Percentiles rank a stretch among this genome's conserved stretches.
phyloP scores from a whole-genome alignment of 139 green algal genomes.

The Microglena sp. region DNA sequence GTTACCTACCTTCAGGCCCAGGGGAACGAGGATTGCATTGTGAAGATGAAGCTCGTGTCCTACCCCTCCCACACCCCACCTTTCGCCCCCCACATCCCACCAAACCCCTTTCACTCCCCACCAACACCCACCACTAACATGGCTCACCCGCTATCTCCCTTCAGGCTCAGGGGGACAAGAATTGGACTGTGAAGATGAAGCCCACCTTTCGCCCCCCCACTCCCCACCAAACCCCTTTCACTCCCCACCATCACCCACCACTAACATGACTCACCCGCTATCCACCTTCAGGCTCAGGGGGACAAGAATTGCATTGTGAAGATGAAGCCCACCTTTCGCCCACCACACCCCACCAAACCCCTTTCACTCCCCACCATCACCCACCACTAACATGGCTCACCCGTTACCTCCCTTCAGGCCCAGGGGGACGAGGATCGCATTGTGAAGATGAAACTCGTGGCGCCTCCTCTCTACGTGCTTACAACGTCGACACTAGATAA shows the following conservation, averaged over 20 bases:
- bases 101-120: too few species aligned
- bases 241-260: too few species aligned
- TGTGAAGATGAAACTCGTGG: conserved; percentile 95
- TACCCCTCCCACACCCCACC: conserved; percentile 96
- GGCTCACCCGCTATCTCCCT: not conserved
- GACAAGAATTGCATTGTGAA: not conserved
- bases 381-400: too few species aligned
- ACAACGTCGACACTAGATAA: conserved; percentile 95
- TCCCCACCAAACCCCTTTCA: too few species aligned
- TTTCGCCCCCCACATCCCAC: too few species aligned
- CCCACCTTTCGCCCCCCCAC: not conserved
- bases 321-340: not conserved
- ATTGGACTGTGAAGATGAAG: not conserved
- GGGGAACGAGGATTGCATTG: conserved; percentile 75
- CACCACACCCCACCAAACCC: not conserved
- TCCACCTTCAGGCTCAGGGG: not conserved
- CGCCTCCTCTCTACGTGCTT: conserved; percentile 95
- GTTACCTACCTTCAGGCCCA: conserved; percentile 23
- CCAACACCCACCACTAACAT: too few species aligned
- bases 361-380: too few species aligned
- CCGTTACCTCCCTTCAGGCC: conserved; percentile 22
- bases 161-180: not conserved
- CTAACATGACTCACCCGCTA: too few species aligned
- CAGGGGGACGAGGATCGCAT: conserved; percentile 78
- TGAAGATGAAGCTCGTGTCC: conserved; percentile 96